phyloP scores from a whole-genome alignment of 352 stramenopile genomes.

The Pythium inflatum region DNA sequence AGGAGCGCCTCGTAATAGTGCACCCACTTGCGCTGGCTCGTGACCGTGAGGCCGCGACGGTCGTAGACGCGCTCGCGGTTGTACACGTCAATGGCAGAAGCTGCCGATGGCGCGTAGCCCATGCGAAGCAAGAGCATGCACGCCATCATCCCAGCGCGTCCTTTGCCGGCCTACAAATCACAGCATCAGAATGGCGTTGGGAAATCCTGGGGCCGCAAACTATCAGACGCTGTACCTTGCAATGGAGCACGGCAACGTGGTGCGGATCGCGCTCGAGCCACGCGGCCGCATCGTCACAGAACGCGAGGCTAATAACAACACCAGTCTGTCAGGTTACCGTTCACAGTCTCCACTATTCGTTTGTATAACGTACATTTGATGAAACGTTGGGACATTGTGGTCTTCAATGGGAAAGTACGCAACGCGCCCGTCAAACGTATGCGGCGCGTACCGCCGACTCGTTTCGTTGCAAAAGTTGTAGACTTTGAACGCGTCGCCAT shows the following conservation, averaged over 20 bases:
- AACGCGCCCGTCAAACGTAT: conserved; percentile 50
- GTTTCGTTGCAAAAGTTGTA: conserved; percentile 78
- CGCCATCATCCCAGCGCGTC: conserved; percentile 77
- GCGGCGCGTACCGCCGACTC: conserved; percentile 57
- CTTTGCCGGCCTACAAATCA: conserved; percentile 52
- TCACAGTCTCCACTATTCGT: neutral
- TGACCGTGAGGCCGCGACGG: conserved; percentile 60
- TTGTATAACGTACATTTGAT: conserved; percentile 52
- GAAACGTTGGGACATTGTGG: conserved; percentile 70
- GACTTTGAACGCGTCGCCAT: conserved; percentile 65
- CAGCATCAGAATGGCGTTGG: neutral
- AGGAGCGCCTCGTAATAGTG: conserved; percentile 57
- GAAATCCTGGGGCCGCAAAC: too few relatives aligned
- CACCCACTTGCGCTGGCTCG: conserved; percentile 77
- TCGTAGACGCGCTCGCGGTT: conserved; percentile 68
- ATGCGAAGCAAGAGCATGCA: conserved; percentile 77
- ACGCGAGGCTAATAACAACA: conserved; percentile 45
- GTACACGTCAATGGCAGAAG: conserved; percentile 64
- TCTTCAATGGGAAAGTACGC: conserved; percentile 74
- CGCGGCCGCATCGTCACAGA: conserved; percentile 70
- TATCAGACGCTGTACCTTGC: conserved; percentile 63
- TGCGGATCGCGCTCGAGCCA: conserved; percentile 53
- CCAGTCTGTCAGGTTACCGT: neutral
- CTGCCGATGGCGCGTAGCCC: conserved; percentile 48
- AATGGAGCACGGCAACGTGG: conserved; percentile 67